Percentiles rank a stretch among this genome's conserved stretches.
Evolutionary conservation across 1,284 basidiomycete species (phyloP).

Genomic region (Marasmius oreades): DNA sequence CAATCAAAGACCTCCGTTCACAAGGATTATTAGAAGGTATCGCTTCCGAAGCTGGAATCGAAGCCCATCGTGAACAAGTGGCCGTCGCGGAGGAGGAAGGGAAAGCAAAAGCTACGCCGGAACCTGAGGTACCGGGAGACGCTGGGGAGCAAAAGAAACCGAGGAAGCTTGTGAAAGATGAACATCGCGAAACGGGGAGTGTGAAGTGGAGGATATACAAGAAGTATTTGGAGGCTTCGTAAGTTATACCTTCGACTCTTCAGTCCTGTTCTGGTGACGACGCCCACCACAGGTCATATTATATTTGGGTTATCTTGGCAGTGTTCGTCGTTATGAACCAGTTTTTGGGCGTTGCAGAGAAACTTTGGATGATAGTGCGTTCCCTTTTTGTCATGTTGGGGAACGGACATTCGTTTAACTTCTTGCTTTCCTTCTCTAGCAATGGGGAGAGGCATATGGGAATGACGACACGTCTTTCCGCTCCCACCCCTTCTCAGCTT

Average conservation of each 20-base stretch:
- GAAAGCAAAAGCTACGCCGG: neutral
- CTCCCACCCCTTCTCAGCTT: no score
- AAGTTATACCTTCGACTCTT: slow-evolving; percentile 16
- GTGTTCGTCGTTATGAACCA: slow-evolving; percentile 50
- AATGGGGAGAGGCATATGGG: slow-evolving; percentile 61
- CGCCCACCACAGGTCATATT: slow-evolving; percentile 48
- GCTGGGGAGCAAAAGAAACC: slow-evolving; percentile 50
- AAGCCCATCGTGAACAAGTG: slow-evolving; percentile 10
- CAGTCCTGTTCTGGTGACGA: slow-evolving; percentile 12
- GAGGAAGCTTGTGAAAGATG: slow-evolving; percentile 64
- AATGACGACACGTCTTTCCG: no score
- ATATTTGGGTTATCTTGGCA: slow-evolving; percentile 54
- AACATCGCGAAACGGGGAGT: slow-evolving; percentile 68
- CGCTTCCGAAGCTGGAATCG: slow-evolving; percentile 42
- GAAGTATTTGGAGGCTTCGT: slow-evolving; percentile 73
- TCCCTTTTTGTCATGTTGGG: neutral
- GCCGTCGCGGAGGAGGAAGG: neutral
- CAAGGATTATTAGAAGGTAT: slow-evolving; percentile 59
- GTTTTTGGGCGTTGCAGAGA: slow-evolving; percentile 51
- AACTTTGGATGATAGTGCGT: slow-evolving; percentile 72
- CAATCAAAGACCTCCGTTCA: slow-evolving; percentile 52
- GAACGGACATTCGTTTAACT: no score
- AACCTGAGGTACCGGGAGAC: slow-evolving; percentile 22
- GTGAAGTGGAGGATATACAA: slow-evolving; percentile 82
- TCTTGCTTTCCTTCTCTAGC: slow-evolving; percentile 26